A percentile compares a stretch with the other conserved stretches of the same genome.
phyloP scores from a whole-genome alignment of 352 stramenopile species.

The Pythium aphanidermatum region DNA sequence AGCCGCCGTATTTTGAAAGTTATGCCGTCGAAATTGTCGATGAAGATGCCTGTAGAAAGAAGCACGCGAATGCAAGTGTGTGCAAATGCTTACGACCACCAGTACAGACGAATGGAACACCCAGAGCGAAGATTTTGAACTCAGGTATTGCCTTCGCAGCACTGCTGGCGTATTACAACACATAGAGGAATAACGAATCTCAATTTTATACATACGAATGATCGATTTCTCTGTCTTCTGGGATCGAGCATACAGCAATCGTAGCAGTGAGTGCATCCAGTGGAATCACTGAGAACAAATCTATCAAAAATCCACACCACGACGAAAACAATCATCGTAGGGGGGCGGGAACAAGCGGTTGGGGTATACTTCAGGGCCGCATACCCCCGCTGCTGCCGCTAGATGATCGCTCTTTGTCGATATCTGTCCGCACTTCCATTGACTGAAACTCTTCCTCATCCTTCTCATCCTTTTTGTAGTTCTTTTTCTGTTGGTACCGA shows the following conservation, averaged over 20 bases:
- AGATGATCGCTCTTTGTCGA: slow-evolving; percentile 43
- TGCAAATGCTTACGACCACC: slow-evolving; percentile 45
- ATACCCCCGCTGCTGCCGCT: slow-evolving; percentile 10
- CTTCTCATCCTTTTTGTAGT: slow-evolving; percentile 75
- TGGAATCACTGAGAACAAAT: slow-evolving; percentile 4
- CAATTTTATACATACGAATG: no score
- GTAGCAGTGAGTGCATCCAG: no score
- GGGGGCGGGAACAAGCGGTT: not conserved
- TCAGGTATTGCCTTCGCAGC: not conserved
- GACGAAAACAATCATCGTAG: not conserved
- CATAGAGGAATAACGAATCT: no score
- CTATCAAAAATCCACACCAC: slow-evolving; percentile 11
- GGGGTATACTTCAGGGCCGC: slow-evolving; percentile 7
- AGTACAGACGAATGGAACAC: slow-evolving; percentile 3
- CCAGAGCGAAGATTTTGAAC: not conserved
- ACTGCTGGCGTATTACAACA: no score
- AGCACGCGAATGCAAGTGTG: slow-evolving; percentile 25
- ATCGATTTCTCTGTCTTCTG: no score
- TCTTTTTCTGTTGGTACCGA: slow-evolving; percentile 56
- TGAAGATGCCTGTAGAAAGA: slow-evolving; percentile 29
- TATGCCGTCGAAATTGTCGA: slow-evolving; percentile 72
- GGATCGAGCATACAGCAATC: no score
- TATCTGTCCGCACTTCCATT: slow-evolving; percentile 73
- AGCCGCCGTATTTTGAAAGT: slow-evolving; percentile 65
- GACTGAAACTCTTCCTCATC: slow-evolving; percentile 58